Percentiles rank a stretch among this genome's conserved stretches.
These are phyloP conservation scores for Geotrichum siamense DNA, from an alignment of 1,139 yeast species.

Conservation along the genomic window DNA sequence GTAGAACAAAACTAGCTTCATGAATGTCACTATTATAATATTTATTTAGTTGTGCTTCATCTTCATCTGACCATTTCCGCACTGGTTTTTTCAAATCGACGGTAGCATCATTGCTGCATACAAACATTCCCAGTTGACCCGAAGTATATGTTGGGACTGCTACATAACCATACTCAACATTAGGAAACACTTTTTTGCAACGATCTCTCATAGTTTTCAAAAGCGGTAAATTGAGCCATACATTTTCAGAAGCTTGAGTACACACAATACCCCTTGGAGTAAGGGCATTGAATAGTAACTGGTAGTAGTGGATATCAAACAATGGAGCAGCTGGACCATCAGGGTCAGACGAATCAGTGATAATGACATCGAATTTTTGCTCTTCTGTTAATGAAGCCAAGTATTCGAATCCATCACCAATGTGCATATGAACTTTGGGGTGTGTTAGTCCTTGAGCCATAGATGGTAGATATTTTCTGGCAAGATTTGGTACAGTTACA, in stretches of 20 bases:
- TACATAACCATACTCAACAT: constrained; percentile 79
- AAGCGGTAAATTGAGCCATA: constrained; percentile 80
- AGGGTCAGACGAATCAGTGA: constrained; percentile 93
- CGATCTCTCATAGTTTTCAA: constrained; percentile 68
- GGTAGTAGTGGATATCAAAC: constrained; percentile 81
- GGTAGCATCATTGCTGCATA: constrained; percentile 65
- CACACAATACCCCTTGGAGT: constrained; percentile 82
- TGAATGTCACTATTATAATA: constrained; percentile 78
- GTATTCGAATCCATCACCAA: constrained; percentile 90
- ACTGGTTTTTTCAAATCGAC: constrained; percentile 61
- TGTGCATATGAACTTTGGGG: constrained; percentile 74
- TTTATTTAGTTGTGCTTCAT: constrained; percentile 58
- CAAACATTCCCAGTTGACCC: constrained; percentile 93
- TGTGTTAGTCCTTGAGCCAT: constrained; percentile 75
- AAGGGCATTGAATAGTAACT: constrained; percentile 68
- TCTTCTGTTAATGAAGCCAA: constrained; percentile 56
- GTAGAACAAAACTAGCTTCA: constrained; percentile 78
- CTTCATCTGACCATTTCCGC: constrained; percentile 56
- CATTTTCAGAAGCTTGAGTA: constrained; percentile 79
- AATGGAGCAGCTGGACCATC: constrained; percentile 93
- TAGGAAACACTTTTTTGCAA: constrained; percentile 76
- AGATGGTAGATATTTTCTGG: constrained; percentile 76
- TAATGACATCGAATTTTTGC: constrained; percentile 67
- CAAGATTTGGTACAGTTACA: constrained; percentile 75
- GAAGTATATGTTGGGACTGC: constrained; percentile 91